Percentiles rank a stretch among this genome's conserved stretches.
phyloP scores from a whole-genome alignment of 2,329 filamentous ascomycete species.

The Teratosphaeria viscida region DNA sequence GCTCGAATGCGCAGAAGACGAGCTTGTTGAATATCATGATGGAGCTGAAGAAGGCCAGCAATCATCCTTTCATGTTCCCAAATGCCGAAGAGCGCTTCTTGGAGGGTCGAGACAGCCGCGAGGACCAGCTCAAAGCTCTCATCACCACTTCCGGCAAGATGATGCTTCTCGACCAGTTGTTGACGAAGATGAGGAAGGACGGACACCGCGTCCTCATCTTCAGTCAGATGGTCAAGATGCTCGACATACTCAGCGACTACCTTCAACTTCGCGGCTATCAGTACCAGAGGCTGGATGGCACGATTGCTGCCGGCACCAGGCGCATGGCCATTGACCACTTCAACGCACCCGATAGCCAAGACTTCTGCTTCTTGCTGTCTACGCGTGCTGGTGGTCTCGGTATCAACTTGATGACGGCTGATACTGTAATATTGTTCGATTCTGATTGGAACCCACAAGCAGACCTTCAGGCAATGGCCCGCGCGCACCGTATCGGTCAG shows the following conservation, averaged over 20 bases:
- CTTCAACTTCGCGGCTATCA: constrained; percentile 86
- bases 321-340: constrained; percentile 96
- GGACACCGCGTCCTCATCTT: constrained; percentile 95
- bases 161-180: constrained; percentile 95
- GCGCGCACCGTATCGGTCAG: constrained; percentile 94
- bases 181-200: constrained; percentile 85
- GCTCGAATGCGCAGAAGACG: constrained; percentile 81
- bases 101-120: constrained; percentile 62
- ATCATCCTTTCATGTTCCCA: constrained; percentile 96
- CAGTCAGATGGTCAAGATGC: constrained; percentile 99
- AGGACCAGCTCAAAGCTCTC: constrained; percentile 83
- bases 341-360: constrained; percentile 89
- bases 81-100: constrained; percentile 86
- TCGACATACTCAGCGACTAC: constrained; percentile 92
- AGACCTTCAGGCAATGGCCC: constrained; percentile 95
- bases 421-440: constrained; percentile 95
- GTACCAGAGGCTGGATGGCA: constrained; percentile 90
- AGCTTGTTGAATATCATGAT: constrained; percentile 98
- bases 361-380: constrained; percentile 93
- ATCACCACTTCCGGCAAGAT: constrained; percentile 98
- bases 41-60: constrained; percentile 98
- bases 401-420: constrained; percentile 97
- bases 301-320: constrained; percentile 76
- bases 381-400: constrained; percentile 94
- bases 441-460: constrained; percentile 99